These are phyloP conservation scores for Cryptosporidium felis DNA, from an alignment of 169 alveolate genomes.

Conservation along the genomic window DNA sequence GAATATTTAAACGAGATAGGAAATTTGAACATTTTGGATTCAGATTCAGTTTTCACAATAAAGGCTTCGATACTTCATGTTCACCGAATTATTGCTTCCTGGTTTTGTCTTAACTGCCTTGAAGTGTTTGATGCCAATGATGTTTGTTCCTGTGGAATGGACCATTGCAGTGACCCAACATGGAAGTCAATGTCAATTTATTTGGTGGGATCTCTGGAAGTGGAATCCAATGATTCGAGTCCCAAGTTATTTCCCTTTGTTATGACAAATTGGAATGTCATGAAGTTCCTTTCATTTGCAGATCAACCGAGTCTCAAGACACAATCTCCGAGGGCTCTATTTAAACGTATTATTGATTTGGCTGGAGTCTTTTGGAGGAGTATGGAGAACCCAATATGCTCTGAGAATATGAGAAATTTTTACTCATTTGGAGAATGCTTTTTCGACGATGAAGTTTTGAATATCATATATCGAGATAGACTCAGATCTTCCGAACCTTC, in stretches of 20 bases:
- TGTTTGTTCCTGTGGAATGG: not conserved
- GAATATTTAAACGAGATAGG: not conserved
- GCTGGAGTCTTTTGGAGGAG: conserved; percentile 12
- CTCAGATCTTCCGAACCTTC: no score
- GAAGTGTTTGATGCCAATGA: not conserved
- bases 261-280: conserved; percentile 61
- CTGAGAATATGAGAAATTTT: not conserved
- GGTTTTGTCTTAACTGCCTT: conserved; percentile 63
- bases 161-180: not conserved
- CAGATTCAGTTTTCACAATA: conserved; percentile 6
- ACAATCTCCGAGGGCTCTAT: not conserved
- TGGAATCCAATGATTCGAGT: not conserved
- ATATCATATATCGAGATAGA: no score
- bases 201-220: conserved; percentile 28
- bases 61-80: conserved; percentile 40
- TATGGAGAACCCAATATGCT: not conserved
- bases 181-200: conserved; percentile 23
- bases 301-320: not conserved
- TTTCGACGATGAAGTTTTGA: no score
- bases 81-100: not conserved
- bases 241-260: conserved; percentile 56
- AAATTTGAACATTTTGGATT: not conserved
- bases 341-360: not conserved
- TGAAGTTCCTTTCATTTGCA: conserved; percentile 25
- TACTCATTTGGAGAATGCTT: conserved; percentile 11